Percentiles rank a stretch among this genome's conserved stretches.
These are phyloP conservation scores for Pseudogymnoascus sp. DNA, from an alignment of 2,329 filamentous ascomycete genomes.

Conservation along the genomic window DNA sequence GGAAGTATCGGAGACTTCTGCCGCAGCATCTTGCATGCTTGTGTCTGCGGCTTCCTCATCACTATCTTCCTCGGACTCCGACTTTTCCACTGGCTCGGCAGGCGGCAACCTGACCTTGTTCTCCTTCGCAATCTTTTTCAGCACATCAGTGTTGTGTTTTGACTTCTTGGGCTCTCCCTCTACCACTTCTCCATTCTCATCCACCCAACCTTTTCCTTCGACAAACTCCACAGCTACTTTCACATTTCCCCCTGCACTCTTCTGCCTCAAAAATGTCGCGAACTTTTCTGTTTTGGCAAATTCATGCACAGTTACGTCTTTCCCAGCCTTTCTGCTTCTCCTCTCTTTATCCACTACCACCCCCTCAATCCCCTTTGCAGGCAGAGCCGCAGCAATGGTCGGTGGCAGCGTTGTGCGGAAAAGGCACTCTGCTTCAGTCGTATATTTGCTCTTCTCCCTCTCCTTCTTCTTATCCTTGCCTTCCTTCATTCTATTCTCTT, in stretches of 20 bases:
- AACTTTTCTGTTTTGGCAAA: conserved; percentile 79
- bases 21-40: not conserved
- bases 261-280: conserved; percentile 65
- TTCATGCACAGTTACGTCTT: conserved; percentile 71
- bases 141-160: conserved; percentile 15
- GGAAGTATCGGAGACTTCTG: conserved; percentile 18
- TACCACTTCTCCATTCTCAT: conserved; percentile 67
- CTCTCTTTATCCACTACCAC: conserved; percentile 39
- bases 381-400: conserved; percentile 34
- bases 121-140: conserved; percentile 8
- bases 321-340: conserved; percentile 54
- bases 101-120: not conserved
- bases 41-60: conserved; percentile 8
- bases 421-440: conserved; percentile 69
- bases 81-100: not conserved
- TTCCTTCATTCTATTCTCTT: conserved; percentile 34
- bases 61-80: conserved; percentile 10
- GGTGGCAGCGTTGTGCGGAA: conserved; percentile 76
- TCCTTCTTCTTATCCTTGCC: conserved; percentile 46
- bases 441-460: conserved; percentile 67
- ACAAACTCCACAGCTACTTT: conserved; percentile 55
- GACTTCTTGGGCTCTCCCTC: conserved; percentile 38
- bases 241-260: conserved; percentile 35
- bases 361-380: conserved; percentile 26
- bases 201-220: conserved; percentile 82